Evolutionary conservation across 2,329 filamentous ascomycete genomes (phyloP).

Genomic region (Trichoderma endophyticum): DNA sequence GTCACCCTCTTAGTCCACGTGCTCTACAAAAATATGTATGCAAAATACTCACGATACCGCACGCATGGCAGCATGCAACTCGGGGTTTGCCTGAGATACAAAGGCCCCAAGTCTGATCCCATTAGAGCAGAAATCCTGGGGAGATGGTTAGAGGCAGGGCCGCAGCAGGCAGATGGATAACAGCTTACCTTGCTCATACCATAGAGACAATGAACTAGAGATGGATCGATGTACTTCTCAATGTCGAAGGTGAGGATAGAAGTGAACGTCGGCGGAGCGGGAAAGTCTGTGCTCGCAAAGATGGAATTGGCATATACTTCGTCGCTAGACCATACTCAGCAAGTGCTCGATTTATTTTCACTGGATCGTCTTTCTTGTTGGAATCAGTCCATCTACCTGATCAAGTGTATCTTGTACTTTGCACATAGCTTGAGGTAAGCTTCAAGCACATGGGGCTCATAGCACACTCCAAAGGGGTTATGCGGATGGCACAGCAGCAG

Average conservation of each 20-base stretch:
- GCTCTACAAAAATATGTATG: too few relatives aligned
- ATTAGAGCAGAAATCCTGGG: neutral
- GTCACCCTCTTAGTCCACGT: neutral
- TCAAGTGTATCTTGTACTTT: neutral
- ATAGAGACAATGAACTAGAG: neutral
- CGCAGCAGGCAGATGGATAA: accelerated
- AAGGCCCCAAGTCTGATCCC: neutral
- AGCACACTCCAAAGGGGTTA: neutral
- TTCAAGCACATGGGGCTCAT: neutral
- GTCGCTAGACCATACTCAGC: neutral
- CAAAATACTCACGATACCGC: neutral
- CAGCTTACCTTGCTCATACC: neutral
- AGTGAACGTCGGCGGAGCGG: neutral
- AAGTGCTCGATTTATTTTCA: neutral
- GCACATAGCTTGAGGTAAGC: neutral
- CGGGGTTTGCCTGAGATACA: neutral
- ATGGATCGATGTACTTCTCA: neutral
- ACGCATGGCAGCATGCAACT: neutral
- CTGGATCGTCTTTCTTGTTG: neutral
- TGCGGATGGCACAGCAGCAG: neutral
- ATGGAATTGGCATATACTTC: neutral
- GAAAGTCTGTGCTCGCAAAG: neutral
- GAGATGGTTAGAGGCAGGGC: neutral
- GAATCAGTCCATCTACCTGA: neutral
- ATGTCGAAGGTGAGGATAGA: neutral